Evolutionary conservation across 768 basidiomycete genomes (phyloP), one percentile per base, ranked within the genome.

Genomic region (Leccinum sublutescens): DNA sequence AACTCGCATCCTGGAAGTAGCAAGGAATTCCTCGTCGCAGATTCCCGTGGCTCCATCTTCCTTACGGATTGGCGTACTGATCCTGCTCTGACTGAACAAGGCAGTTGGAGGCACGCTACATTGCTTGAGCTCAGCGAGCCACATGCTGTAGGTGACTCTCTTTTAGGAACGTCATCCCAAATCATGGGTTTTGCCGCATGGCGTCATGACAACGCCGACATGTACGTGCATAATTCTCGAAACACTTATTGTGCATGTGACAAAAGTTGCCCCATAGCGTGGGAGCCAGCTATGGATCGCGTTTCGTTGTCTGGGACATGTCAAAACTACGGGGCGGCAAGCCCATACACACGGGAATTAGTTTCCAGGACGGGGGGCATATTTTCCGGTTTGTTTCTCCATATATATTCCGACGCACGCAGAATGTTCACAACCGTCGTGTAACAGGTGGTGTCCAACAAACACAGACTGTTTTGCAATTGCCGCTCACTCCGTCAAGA

Each of bases 21-120:
- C 77, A 92, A 89, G 70, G 91, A 91, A 64, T 84, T 93, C 66
- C 79, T 93, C 27, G 86, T 92, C 56, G 82, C 89, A 2, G 91
- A 93, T 73, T 81, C 78, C 55, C 82, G 81, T 36, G 91, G 91
- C 34, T 86, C 85, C 29, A 76, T 93, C 50, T 91, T 86, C 71
- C 71, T 92, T 50, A 84, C 86, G n/a, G 89, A 93, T 75, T 93
- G 91, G 91, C 84, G 87, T 56, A 82, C 86, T 5, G 88, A 91
- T 66, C 86, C 86, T 1, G 79, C 80, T 12, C 80, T 67, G 56
- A 75, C 73, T 19, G 81, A 80, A 56, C 78, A 79, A 56, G 81
- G 78, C 50, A 79, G 75, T 55, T 84, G 86, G 80, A 81, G 86
- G 50, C 83, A 86, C 68, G 80, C 80, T 11, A 86, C 81, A 67